Evolutionary conservation across 257 asterid species (phyloP).

Genomic region (Penstemon barbatus): DNA sequence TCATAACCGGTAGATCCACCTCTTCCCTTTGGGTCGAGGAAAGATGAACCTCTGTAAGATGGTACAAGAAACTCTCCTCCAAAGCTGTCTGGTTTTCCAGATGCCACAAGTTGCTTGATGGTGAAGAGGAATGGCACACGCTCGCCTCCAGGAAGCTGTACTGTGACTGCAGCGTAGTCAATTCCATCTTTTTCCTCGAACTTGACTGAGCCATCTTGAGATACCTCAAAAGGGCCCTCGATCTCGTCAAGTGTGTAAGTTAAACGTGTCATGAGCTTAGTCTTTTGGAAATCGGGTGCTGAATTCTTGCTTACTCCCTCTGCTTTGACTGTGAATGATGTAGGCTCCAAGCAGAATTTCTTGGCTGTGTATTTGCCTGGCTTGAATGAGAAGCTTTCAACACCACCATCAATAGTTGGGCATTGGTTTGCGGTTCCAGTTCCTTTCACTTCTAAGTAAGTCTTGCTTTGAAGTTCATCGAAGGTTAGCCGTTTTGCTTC

Average conservation of each 20-base stretch:
- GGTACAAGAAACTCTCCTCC: slow-evolving; percentile 85
- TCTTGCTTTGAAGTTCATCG: slow-evolving; percentile 93
- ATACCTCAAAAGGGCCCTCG: slow-evolving; percentile 94
- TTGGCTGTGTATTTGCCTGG: slow-evolving; percentile 84
- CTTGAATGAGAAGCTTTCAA: slow-evolving; percentile 67
- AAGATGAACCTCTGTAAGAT: slow-evolving; percentile 94
- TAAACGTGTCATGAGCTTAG: slow-evolving; percentile 96
- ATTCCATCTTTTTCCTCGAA: slow-evolving; percentile 96
- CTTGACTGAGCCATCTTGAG: slow-evolving; percentile 71
- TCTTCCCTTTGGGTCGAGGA: slow-evolving; percentile 99
- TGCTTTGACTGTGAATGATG: slow-evolving; percentile 96
- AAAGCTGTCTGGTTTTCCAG: slow-evolving; percentile 77
- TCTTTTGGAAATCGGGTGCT: slow-evolving; percentile 81
- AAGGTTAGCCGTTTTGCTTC: slow-evolving; percentile 87
- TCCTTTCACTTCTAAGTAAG: slow-evolving; percentile 91
- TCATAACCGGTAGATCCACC: slow-evolving; percentile 99
- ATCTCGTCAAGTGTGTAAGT: slow-evolving; percentile 98
- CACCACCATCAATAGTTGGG: slow-evolving; percentile 94
- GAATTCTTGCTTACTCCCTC: slow-evolving; percentile 81
- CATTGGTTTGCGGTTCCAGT: slow-evolving; percentile 97
- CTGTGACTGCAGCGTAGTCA: slow-evolving; percentile 96
- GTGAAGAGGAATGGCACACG: slow-evolving; percentile 96
- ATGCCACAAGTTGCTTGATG: slow-evolving; percentile 88
- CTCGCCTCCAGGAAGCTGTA: slow-evolving; percentile 98
- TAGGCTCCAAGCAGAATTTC: slow-evolving; percentile 94